These are phyloP conservation scores for Russula compacta DNA, from an alignment of 768 basidiomycete species.

Conservation along the genomic window DNA sequence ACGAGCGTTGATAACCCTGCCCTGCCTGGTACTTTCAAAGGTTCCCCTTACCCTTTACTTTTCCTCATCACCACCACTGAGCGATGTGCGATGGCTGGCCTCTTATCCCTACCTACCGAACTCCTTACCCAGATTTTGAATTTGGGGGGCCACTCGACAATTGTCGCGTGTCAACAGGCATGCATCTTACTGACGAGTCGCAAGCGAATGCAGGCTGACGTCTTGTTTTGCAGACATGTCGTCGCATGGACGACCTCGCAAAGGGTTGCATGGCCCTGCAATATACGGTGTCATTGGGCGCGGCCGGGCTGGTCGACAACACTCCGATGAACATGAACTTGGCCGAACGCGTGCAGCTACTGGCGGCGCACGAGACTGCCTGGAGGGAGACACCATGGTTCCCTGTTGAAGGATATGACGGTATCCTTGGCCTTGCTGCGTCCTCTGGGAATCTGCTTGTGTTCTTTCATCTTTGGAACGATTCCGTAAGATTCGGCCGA, in stretches of 20 bases:
- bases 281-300: neutral
- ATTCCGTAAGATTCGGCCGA: neutral
- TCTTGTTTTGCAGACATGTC: neutral
- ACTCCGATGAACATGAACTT: neutral
- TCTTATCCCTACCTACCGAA: constrained; percentile 5
- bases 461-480: neutral
- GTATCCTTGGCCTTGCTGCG: neutral
- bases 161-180: neutral
- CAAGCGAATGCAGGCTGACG: neutral
- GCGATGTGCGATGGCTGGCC: neutral
- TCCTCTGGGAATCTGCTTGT: constrained; percentile 3
- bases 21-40: neutral
- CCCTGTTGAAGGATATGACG: neutral
- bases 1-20: neutral
- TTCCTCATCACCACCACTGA: neutral
- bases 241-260: neutral
- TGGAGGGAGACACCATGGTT: constrained; percentile 1
- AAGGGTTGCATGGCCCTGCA: neutral
- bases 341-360: neutral
- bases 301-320: neutral
- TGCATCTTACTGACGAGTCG: neutral
- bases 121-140: neutral
- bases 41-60: neutral
- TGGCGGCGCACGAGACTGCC: neutral
- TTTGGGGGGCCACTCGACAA: neutral